phyloP scores from a whole-genome alignment of 2,329 filamentous ascomycete genomes.

The Paecilomyces variotii region DNA sequence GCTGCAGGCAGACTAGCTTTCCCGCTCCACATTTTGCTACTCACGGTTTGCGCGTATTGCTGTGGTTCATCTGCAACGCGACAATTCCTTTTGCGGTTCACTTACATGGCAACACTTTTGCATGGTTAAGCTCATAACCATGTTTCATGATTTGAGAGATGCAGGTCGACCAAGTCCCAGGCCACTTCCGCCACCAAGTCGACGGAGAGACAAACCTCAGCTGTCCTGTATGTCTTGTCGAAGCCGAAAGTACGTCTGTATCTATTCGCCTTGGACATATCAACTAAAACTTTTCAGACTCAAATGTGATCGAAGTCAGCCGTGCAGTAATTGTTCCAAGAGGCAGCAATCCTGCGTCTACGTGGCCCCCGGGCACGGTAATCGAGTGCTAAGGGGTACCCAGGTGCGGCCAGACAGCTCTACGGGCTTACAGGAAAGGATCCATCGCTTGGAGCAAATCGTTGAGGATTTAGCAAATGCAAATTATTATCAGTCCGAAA shows the following conservation, averaged over 20 bases:
- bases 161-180: not conserved
- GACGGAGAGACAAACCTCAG: constrained; percentile 7
- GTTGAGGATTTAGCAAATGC: not conserved
- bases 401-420: not conserved
- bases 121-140: not conserved
- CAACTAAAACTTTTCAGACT: not conserved
- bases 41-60: not conserved
- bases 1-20: not conserved
- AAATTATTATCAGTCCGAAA: not conserved
- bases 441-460: not conserved
- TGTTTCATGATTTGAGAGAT: not conserved
- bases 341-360: not conserved
- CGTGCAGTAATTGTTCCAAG: constrained; percentile 3
- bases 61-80: not conserved
- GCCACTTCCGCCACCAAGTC: constrained; percentile 4
- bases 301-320: constrained; percentile 6
- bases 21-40: not conserved
- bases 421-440: not conserved
- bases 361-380: not conserved
- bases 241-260: constrained; percentile 3
- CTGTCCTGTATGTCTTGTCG: constrained; percentile 6
- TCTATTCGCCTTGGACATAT: not conserved
- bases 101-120: not conserved
- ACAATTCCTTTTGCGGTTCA: not conserved
- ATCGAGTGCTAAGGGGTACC: not conserved